These are phyloP conservation scores for Saturnispora saitoi DNA, from an alignment of 805 yeast species.

Conservation along the genomic window DNA sequence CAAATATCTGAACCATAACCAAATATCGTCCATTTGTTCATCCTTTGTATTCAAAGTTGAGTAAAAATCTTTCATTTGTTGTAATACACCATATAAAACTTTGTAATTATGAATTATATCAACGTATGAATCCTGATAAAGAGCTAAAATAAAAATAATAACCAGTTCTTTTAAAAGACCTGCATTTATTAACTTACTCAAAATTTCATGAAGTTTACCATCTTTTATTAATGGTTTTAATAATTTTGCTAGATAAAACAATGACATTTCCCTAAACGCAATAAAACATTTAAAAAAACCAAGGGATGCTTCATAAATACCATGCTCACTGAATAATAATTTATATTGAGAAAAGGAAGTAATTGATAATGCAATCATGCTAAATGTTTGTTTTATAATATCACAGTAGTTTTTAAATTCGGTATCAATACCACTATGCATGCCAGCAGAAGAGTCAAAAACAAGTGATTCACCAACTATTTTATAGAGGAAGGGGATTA, in stretches of 20 bases:
- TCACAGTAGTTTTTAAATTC: slow-evolving; percentile 16
- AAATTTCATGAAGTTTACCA: slow-evolving; percentile 1
- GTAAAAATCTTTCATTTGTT: slow-evolving; percentile 17
- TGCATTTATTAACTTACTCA: slow-evolving; percentile 17
- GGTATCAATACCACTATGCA: slow-evolving; percentile 8
- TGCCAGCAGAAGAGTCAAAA: slow-evolving; percentile 12
- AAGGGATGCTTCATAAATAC: slow-evolving; percentile 22
- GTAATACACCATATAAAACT: slow-evolving; percentile 21
- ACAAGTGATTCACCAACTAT: slow-evolving; percentile 20
- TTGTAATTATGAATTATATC: slow-evolving; percentile 23
- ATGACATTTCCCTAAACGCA: slow-evolving; percentile 21
- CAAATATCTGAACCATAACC: slow-evolving; percentile 28
- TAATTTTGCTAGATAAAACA: slow-evolving; percentile 17
- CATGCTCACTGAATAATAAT: slow-evolving; percentile 20
- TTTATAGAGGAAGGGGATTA: slow-evolving; percentile 21
- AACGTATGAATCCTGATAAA: slow-evolving; percentile 25
- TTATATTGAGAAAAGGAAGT: slow-evolving; percentile 21
- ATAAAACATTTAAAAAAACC: slow-evolving; percentile 20
- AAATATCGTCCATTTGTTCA: slow-evolving; percentile 16
- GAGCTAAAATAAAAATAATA: slow-evolving; percentile 21
- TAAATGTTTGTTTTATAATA: slow-evolving; percentile 20
- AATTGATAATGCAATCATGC: slow-evolving; percentile 21
- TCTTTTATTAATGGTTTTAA: slow-evolving; percentile 15
- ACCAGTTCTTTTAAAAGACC: slow-evolving; percentile 23
- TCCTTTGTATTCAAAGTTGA: slow-evolving; percentile 12